phyloP scores from a whole-genome alignment of 1,284 basidiomycete genomes.

The Porodaedalea pini region DNA sequence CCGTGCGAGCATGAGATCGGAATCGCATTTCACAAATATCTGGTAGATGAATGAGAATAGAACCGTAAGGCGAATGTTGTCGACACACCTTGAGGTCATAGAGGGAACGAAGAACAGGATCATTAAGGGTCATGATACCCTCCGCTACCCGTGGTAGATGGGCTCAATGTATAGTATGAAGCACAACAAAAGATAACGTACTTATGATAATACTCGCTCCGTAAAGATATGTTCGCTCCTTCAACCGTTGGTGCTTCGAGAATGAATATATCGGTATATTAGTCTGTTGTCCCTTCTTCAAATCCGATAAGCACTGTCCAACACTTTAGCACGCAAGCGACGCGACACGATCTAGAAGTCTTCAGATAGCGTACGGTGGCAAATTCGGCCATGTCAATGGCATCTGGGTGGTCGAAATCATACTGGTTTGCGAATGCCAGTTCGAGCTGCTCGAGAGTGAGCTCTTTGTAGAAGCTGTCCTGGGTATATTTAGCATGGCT shows the following conservation, averaged over 20 bases:
- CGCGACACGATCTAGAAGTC: not conserved
- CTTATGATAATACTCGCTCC: conserved; percentile 94
- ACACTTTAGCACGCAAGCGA: conserved; percentile 7
- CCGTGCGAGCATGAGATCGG: conserved; percentile 95
- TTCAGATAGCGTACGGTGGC: conserved; percentile 52
- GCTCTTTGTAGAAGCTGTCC: conserved; percentile 92
- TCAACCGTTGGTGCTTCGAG: conserved; percentile 81
- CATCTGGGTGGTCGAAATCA: conserved; percentile 93
- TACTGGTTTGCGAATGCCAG: conserved; percentile 82
- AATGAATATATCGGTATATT: conserved; percentile 96
- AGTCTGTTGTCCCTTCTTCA: conserved; percentile 79
- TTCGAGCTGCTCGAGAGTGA: conserved; percentile 73
- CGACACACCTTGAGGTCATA: conserved; percentile 85
- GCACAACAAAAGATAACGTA: conserved; percentile 30
- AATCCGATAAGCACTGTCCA: conserved; percentile 72
- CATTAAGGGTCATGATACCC: conserved; percentile 89
- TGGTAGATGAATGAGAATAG: conserved; percentile 28
- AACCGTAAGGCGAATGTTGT: conserved; percentile 9
- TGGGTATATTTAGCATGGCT: conserved; percentile 32
- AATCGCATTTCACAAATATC: conserved; percentile 87
- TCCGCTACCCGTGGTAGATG: conserved; percentile 53
- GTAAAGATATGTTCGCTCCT: conserved; percentile 89
- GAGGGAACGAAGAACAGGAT: conserved; percentile 70
- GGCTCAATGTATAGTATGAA: conserved; percentile 4
- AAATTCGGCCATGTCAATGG: conserved; percentile 89